Conservation (phyloP, 495 filamentous ascomycete genomes). For the Lasiosphaeris hirsuta region DNA sequence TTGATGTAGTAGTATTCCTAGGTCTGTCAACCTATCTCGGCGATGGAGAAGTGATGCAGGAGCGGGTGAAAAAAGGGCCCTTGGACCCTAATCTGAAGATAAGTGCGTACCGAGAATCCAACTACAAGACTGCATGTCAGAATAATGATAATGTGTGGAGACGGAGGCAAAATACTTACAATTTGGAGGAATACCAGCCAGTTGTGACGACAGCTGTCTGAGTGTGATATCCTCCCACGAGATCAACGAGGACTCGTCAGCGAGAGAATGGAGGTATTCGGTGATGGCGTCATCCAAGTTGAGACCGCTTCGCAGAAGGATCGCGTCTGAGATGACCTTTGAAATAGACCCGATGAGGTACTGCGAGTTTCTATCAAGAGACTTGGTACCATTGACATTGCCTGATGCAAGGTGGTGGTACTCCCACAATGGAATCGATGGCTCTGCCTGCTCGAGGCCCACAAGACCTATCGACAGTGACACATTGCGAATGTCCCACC, state of each 20-base stretch:
- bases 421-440: constrained; percentile 24
- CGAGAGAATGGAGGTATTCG: constrained; percentile 47
- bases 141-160: neutral
- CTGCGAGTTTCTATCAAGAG: constrained; percentile 25
- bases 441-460: constrained; percentile 1
- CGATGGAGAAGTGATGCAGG: neutral
- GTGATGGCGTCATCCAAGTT: constrained; percentile 32
- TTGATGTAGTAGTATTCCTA: constrained; percentile 26
- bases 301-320: constrained; percentile 22
- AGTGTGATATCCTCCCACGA: constrained; percentile 50
- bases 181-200: constrained; percentile 41
- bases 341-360: constrained; percentile 32
- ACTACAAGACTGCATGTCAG: constrained; percentile 9
- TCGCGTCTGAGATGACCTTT: constrained; percentile 30
- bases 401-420: constrained; percentile 28
- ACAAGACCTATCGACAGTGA: constrained; percentile 19
- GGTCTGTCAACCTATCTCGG: neutral
- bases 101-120: constrained; percentile 16
- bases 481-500: constrained; percentile 13
- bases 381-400: constrained; percentile 25
- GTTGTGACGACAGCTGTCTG: constrained; percentile 42
- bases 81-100: no score
- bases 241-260: constrained; percentile 23
- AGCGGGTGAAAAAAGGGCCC: neutral
- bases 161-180: constrained; percentile 18